A percentile compares a stretch with the other conserved stretches of the same genome.
phyloP scores from a whole-genome alignment of 2,329 filamentous ascomycete genomes.

The Fusarium continuum region DNA sequence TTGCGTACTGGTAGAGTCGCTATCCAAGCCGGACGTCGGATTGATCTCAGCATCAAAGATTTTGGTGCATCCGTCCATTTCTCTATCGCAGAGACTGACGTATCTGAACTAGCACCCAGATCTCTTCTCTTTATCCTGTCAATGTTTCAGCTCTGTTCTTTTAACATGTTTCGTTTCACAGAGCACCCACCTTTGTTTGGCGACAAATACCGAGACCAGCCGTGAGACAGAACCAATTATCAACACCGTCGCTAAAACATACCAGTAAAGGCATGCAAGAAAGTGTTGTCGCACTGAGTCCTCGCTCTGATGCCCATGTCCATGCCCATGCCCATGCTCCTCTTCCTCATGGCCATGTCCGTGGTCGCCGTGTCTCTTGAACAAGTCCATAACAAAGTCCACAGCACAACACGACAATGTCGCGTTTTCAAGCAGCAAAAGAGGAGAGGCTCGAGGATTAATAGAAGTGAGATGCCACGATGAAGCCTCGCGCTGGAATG shows the following conservation, averaged over 20 bases:
- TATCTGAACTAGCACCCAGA: slow-evolving; percentile 18
- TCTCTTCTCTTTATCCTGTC: slow-evolving; percentile 31
- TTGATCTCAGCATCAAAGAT: slow-evolving; percentile 1
- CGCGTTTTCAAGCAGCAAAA: not conserved
- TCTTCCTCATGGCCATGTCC: slow-evolving; percentile 32
- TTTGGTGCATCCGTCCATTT: slow-evolving; percentile 25
- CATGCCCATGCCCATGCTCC: slow-evolving; percentile 31
- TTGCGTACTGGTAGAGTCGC: slow-evolving; percentile 32
- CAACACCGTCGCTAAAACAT: slow-evolving; percentile 31
- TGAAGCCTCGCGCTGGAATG: slow-evolving; percentile 10
- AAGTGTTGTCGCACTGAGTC: slow-evolving; percentile 41
- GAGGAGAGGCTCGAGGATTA: not conserved
- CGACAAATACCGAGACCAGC: slow-evolving; percentile 26
- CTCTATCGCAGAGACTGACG: slow-evolving; percentile 25
- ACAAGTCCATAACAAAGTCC: slow-evolving; percentile 24
- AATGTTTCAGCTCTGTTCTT: not conserved
- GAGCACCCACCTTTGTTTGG: slow-evolving; percentile 37
- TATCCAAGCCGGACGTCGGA: slow-evolving; percentile 20
- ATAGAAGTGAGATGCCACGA: not conserved
- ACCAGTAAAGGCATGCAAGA: slow-evolving; percentile 41
- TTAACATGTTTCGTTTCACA: not conserved
- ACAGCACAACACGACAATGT: not conserved
- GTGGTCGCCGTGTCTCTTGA: slow-evolving; percentile 36
- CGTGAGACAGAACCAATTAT: slow-evolving; percentile 27
- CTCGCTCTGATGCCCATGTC: slow-evolving; percentile 37